phyloP scores from a whole-genome alignment of 225 moss, liverwort and hornwort species.

The Straminergon stramineum region DNA sequence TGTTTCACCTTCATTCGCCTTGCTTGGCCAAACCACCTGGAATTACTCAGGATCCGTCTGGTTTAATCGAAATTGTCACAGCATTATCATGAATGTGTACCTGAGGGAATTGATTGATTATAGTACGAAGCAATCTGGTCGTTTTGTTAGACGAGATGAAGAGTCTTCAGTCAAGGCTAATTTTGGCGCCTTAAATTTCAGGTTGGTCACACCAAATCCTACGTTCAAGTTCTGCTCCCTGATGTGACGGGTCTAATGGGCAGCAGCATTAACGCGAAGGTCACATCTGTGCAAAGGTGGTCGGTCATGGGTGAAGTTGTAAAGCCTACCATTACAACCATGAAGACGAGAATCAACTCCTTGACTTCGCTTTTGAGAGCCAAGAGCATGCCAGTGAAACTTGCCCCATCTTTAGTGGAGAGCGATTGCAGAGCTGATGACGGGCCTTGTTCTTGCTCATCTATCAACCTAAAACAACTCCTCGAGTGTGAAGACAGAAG shows the following conservation, averaged over 20 bases:
- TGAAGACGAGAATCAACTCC: constrained; percentile 10
- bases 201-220: constrained; percentile 88
- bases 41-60: not conserved
- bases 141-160: not conserved
- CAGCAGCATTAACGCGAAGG: constrained; percentile 42
- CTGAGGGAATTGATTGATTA: not conserved
- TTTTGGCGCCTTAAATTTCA: constrained; percentile 4
- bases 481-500: not conserved
- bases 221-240: constrained; percentile 69
- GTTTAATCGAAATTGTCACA: not conserved
- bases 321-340: not conserved
- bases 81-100: not conserved
- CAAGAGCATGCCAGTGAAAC: constrained; percentile 18
- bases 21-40: not conserved
- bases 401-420: not conserved
- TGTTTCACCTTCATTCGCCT: not conserved
- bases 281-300: constrained; percentile 69
- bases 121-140: not conserved
- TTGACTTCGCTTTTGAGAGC: constrained; percentile 19
- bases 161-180: not conserved
- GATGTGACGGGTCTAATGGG: constrained; percentile 48
- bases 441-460: constrained; percentile 26
- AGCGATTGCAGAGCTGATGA: constrained; percentile 6
- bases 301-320: constrained; percentile 75
- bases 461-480: not conserved